phyloP scores from a whole-genome alignment of 768 basidiomycete species.

The Mycena haematopus region DNA sequence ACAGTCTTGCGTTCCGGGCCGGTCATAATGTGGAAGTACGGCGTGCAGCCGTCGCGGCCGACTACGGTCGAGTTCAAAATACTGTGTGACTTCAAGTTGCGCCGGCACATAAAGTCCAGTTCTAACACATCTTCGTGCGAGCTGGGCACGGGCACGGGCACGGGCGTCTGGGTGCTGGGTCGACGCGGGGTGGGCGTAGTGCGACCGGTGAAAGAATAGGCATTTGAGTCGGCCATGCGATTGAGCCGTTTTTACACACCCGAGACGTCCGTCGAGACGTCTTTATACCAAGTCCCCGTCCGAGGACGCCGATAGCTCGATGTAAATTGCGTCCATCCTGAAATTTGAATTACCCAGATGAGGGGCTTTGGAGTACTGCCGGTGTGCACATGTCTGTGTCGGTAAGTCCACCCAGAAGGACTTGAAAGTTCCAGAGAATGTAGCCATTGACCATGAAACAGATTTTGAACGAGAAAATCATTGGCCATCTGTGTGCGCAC shows the following conservation, averaged over 20 bases:
- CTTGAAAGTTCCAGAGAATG: neutral
- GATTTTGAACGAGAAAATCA: neutral
- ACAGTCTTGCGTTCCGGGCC: neutral
- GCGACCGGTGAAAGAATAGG: neutral
- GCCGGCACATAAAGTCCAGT: conserved; percentile 9
- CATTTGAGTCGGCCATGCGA: neutral
- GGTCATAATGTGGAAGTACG: conserved; percentile 26
- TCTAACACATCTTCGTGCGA: neutral
- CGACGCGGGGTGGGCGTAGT: conserved; percentile 11
- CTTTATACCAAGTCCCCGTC: conserved; percentile 10
- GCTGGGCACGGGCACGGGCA: neutral
- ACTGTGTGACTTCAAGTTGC: conserved; percentile 9
- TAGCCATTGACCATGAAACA: conserved; percentile 10
- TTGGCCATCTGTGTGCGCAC: neutral
- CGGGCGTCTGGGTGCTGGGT: neutral
- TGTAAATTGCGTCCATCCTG: neutral
- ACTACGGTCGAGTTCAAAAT: conserved; percentile 23
- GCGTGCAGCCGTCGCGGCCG: conserved; percentile 15
- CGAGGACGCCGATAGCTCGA: neutral
- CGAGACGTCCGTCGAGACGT: neutral
- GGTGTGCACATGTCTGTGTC: neutral
- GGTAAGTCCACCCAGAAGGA: conserved; percentile 13
- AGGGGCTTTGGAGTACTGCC: neutral
- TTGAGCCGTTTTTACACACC: too few relatives aligned
- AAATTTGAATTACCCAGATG: neutral